A percentile compares a stretch with the other conserved stretches of the same genome.
phyloP scores from a whole-genome alignment of 805 yeast species.

The Candida glaebosa region DNA sequence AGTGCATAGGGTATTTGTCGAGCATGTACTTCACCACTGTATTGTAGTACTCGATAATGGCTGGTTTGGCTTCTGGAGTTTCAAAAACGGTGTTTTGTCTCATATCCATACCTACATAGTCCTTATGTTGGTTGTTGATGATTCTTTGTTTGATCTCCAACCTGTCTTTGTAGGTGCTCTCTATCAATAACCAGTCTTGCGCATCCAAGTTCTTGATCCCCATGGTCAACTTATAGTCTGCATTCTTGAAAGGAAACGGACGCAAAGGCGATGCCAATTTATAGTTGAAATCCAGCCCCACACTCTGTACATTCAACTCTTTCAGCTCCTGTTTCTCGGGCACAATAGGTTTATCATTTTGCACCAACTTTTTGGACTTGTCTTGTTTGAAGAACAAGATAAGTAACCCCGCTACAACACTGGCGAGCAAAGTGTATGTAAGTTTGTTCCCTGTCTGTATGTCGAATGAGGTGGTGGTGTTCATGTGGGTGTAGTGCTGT shows the following conservation, averaged over 20 bases:
- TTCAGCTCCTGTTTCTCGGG: background rate
- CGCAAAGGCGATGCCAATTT: conserved; percentile 16
- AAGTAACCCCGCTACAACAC: too few relatives aligned
- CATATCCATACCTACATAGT: conserved; percentile 23
- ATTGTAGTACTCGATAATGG: conserved; percentile 34
- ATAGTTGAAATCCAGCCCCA: conserved; percentile 24
- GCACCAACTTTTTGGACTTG: too few relatives aligned
- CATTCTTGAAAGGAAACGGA: conserved; percentile 55
- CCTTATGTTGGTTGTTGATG: conserved; percentile 29
- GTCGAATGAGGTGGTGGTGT: conserved; percentile 1
- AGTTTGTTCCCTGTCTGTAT: too few relatives aligned
- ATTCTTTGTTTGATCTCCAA: conserved; percentile 26
- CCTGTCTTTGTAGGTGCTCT: conserved; percentile 27
- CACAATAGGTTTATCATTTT: too few relatives aligned
- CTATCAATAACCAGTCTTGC: conserved; percentile 41
- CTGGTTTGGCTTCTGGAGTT: conserved; percentile 30
- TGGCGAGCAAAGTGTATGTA: too few relatives aligned
- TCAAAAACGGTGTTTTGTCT: conserved; percentile 27
- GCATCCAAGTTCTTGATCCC: conserved; percentile 44
- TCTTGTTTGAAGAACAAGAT: too few relatives aligned
- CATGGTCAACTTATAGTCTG: conserved; percentile 60
- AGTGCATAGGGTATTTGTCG: conserved; percentile 38
- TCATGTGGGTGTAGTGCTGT: too few relatives aligned
- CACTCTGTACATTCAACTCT: conserved; percentile 15
- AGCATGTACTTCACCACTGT: conserved; percentile 29